Evolutionary conservation across 768 basidiomycete genomes (phyloP), one percentile per base, ranked within the genome.

Genomic region (Lyophyllum semitale): DNA sequence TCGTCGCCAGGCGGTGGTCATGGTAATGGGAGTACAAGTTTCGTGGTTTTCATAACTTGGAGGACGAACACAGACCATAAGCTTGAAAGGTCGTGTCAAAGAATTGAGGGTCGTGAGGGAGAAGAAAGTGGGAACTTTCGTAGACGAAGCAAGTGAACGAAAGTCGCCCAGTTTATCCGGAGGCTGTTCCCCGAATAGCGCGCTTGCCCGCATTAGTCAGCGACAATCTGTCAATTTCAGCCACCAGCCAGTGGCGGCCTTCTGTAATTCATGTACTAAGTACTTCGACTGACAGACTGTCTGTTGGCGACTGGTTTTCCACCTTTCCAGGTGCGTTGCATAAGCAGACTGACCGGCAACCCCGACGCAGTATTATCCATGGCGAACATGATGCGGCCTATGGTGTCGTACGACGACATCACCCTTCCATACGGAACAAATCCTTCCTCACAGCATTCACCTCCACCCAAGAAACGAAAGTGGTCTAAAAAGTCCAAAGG

Each of bases 351-450:
- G n/a, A n/a, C n/a, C n/a, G n/a, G n/a, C n/a, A n/a, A n/a, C n/a
- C n/a, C n/a, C n/a, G n/a, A n/a, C n/a, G n/a, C n/a, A n/a, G n/a
- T n/a, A n/a, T n/a, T n/a, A n/a, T 23, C 22, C 22, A 62, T 57
- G 55, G 49, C 53, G 18, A 55, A 18, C 17, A 48, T 35, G 23
- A 53, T 38, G 53, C 75, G 84, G 41, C 69, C 79, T 2, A 56
- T 86, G 40, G 68, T 86, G 53, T 85, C 84, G 8, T 86, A 87
- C 75, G 85, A 84, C 62, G 85, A 87, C 59, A 84, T 87, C 51
- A 75, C 83, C 0, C 69, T 77, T 0, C 77, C 81, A 5, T 71
- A 76, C 40, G 68, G 73, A 47, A 61, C 51, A 17, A 44, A 66
- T 4, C 35, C 63, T n/a, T 47, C 70, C 17, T 27, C 63, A 35